Evolutionary conservation across 768 basidiomycete species (phyloP), one percentile per base, ranked within the genome.

Genomic region (Boletus fagicola): DNA sequence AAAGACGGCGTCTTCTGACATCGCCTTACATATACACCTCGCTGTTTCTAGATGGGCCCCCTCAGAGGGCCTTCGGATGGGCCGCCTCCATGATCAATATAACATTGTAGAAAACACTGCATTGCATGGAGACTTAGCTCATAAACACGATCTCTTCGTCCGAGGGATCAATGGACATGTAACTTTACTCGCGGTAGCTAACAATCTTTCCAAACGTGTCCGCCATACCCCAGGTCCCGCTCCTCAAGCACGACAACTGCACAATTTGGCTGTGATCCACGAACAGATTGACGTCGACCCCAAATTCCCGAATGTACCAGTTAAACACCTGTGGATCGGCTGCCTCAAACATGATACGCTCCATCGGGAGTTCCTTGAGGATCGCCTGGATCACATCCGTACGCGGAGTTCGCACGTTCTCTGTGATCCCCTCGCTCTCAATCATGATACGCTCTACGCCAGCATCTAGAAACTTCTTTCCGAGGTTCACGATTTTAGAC

Each of bases 381-480:
- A 80, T 75, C 11, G 69, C 69, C 26, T 75, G 76, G 49, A 79
- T 77, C 38, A 74, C 76, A 58, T 80, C 78, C 47, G 74, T 77
- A 8, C 76, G 72, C 75, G 74, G 77, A 16, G 56, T 62, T 40
- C 68, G 63, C 30, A 79, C 77, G 63, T 79, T 79, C 62, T 79
- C 78, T 1, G 77, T 78, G 61, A 79, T 78, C 13, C 77, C 76
- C 56, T 77, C 78, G 54, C 75, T 76, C 60, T 80, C 77, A 48
- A 78, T 80, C 77, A 77, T 76, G 45, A 78, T 73, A 68, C 77
- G 76, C 67, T 79, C 61, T 11, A 77, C 75, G 6, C 76, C 76
- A 1, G 75, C 75, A n/a, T 79, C 68, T 6, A 79, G 53, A 53
- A 79, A 75, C 7, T 61, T 68, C 15, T 74, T 74, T 22, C 74